Percentiles rank a stretch among this genome's conserved stretches.
Conservation (phyloP, 1,284 basidiomycete genomes). For the Schizopora paradoxa region DNA sequence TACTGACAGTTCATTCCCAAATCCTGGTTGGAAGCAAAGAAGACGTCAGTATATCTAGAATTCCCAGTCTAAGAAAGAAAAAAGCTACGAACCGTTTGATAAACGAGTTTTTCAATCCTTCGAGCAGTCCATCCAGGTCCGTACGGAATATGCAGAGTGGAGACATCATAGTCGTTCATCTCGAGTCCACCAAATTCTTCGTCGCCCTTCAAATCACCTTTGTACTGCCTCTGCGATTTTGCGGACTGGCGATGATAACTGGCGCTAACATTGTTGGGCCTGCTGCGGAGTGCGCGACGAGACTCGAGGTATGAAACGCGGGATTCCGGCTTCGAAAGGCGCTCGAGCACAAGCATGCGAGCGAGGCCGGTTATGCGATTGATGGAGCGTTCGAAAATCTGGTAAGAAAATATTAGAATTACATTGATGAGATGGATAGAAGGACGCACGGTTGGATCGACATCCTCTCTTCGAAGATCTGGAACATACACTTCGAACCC, state of each 20-base stretch:
- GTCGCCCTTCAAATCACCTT: conserved; percentile 48
- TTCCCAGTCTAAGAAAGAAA: neutral
- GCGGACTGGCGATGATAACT: conserved; percentile 25
- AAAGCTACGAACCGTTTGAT: conserved; percentile 37
- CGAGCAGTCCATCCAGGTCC: conserved; percentile 56
- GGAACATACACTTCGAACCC: conserved; percentile 54
- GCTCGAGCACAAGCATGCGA: conserved; percentile 53
- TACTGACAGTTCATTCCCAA: conserved; percentile 53
- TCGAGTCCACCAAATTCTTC: conserved; percentile 39
- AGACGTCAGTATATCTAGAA: neutral
- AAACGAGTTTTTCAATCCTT: conserved; percentile 52
- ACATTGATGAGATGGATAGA: neutral
- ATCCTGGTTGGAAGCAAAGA: no score
- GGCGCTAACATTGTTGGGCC: conserved; percentile 29
- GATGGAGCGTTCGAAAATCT: conserved; percentile 58
- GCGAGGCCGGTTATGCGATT: conserved; percentile 50
- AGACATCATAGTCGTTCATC: conserved; percentile 56
- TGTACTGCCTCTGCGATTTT: conserved; percentile 36
- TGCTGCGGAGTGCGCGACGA: conserved; percentile 43
- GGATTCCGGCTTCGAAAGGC: conserved; percentile 36
- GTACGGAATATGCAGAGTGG: conserved; percentile 54
- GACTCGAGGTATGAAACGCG: conserved; percentile 41
- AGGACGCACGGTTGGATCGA: conserved; percentile 48
- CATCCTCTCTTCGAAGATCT: conserved; percentile 39
- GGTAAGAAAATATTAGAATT: neutral